These are phyloP conservation scores for Fusarium caatingaense DNA, from an alignment of 2,329 filamentous ascomycete genomes.

Conservation along the genomic window DNA sequence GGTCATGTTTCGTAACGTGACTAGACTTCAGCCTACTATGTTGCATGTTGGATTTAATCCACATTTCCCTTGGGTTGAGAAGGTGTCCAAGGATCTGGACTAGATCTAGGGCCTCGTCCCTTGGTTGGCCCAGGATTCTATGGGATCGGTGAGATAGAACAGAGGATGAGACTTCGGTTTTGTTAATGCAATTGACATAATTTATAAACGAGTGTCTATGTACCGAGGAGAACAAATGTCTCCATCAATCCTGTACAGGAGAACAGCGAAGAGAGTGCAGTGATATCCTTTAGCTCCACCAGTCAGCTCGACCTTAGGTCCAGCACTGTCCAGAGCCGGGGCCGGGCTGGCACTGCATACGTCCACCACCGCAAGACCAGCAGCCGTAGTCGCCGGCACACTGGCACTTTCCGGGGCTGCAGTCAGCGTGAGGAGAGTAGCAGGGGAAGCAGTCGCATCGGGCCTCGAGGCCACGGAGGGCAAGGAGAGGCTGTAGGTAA, in stretches of 20 bases:
- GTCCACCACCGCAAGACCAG: conserved; percentile 15
- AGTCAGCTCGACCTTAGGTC: background rate
- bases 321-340: conserved; percentile 18
- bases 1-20: background rate
- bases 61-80: background rate
- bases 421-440: conserved; percentile 19
- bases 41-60: background rate
- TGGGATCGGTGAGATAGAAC: background rate
- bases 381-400: conserved; percentile 16
- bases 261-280: background rate
- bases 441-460: conserved; percentile 19
- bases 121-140: background rate
- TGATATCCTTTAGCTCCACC: background rate
- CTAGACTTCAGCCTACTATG: accelerated
- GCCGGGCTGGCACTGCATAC: conserved; percentile 8
- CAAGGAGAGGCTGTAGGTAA: background rate
- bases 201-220: background rate
- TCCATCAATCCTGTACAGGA: background rate
- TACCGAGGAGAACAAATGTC: background rate
- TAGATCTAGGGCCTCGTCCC: background rate
- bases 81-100: background rate
- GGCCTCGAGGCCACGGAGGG: conserved; percentile 17
- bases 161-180: background rate
- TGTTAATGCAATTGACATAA: background rate
- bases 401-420: conserved; percentile 6